phyloP scores from a whole-genome alignment of 2,329 filamentous ascomycete genomes.

The Pestalotiopsis sp. region DNA sequence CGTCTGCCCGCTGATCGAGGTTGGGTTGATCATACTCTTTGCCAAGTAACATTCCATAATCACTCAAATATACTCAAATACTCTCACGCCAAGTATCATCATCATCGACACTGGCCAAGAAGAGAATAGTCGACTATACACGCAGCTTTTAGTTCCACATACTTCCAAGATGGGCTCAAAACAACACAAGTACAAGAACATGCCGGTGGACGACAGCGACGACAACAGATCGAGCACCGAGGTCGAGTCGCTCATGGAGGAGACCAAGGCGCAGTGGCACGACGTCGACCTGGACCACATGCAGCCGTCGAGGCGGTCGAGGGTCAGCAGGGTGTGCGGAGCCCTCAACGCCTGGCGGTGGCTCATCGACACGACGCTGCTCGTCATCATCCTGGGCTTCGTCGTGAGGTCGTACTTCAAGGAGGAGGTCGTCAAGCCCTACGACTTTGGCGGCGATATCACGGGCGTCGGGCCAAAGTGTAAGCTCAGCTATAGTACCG shows the following conservation, averaged over 20 bases:
- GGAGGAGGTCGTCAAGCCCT: conserved; percentile 19
- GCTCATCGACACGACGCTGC: conserved; percentile 39
- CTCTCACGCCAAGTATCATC: not conserved
- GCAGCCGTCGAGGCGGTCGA: conserved; percentile 21
- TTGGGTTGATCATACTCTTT: not conserved
- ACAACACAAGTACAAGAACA: conserved; percentile 31
- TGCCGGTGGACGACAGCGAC: conserved; percentile 34
- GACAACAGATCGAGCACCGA: conserved; percentile 39
- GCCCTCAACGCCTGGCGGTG: conserved; percentile 35
- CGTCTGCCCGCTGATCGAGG: not conserved
- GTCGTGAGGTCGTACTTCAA: conserved; percentile 32
- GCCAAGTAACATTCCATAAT: not conserved
- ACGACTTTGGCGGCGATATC: conserved; percentile 41
- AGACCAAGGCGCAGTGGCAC: conserved; percentile 34
- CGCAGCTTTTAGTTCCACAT: not conserved
- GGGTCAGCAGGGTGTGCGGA: conserved; percentile 21
- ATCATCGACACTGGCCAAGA: not conserved
- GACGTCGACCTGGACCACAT: conserved; percentile 25
- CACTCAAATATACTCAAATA: conserved; percentile 1
- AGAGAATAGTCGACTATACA: not conserved
- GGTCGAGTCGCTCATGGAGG: conserved; percentile 42
- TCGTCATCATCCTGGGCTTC: conserved; percentile 38
- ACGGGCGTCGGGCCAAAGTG: conserved; percentile 37
- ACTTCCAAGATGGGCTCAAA: conserved; percentile 24
- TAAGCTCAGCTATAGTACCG: conserved; percentile 19